A percentile compares a stretch with the other conserved stretches of the same genome.
phyloP scores from a whole-genome alignment of 148 eudicot species.

The Mesembryanthemum crystallinum region DNA sequence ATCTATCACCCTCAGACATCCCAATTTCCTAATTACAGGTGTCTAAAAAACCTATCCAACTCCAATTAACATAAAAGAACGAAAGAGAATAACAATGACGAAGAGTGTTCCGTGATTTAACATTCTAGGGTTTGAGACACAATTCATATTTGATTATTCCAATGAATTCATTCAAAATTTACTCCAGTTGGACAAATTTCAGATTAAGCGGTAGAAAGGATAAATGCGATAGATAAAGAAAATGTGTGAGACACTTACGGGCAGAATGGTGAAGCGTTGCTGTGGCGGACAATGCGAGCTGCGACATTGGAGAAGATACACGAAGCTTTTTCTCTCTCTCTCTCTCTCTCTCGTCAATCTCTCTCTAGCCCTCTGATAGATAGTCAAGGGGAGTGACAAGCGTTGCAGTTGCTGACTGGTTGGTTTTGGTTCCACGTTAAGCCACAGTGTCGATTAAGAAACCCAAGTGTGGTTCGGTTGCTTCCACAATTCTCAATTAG shows the following conservation, averaged over 20 bases:
- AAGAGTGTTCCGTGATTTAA: neutral
- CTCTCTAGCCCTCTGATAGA: too few species aligned
- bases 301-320: constrained; percentile 32
- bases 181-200: neutral
- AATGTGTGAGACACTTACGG: constrained; percentile 23
- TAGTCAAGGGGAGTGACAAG: too few species aligned
- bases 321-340: neutral
- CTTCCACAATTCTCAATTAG: too few species aligned
- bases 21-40: too few species aligned
- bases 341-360: too few species aligned
- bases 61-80: neutral
- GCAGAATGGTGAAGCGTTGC: constrained; percentile 30
- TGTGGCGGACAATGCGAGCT: constrained; percentile 32
- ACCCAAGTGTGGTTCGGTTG: too few species aligned
- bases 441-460: too few species aligned
- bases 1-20: too few species aligned
- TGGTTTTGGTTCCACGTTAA: constrained; percentile 5
- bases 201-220: neutral
- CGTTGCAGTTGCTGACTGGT: neutral
- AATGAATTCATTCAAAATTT: neutral
- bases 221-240: neutral
- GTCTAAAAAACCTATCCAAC: too few species aligned
- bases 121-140: neutral
- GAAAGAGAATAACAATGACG: neutral
- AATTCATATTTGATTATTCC: neutral